A percentile compares a stretch with the other conserved stretches of the same genome.
These are phyloP conservation scores for Nothomitra cinnamomea DNA, from an alignment of 2,329 filamentous ascomycete species.

Conservation along the genomic window DNA sequence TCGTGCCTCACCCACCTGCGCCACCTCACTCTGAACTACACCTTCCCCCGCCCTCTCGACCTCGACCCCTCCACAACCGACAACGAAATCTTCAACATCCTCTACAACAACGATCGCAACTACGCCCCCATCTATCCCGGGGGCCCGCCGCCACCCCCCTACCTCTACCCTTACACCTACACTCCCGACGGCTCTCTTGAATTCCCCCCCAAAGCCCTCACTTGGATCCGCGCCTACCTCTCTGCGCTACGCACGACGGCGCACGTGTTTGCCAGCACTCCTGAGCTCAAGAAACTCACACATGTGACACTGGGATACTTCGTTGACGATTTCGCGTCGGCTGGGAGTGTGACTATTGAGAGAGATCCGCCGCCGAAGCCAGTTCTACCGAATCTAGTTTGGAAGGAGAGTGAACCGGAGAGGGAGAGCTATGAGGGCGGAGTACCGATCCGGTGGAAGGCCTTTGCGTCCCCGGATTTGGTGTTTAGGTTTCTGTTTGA, in stretches of 20 bases:
- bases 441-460: background rate
- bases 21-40: background rate
- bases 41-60: background rate
- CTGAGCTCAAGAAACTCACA: background rate
- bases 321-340: background rate
- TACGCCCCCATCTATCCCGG: background rate
- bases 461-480: background rate
- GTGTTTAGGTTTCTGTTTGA: background rate
- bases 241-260: background rate
- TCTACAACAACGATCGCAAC: background rate
- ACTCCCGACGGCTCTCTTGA: background rate
- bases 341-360: background rate
- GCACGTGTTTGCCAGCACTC: background rate
- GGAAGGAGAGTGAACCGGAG: no score
- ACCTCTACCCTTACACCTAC: background rate
- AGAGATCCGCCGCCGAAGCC: no score
- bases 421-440: background rate
- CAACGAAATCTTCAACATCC: background rate
- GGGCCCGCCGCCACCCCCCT: no score
- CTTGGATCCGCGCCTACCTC: background rate
- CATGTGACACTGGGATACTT: background rate
- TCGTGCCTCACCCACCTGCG: background rate
- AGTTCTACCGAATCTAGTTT: no score
- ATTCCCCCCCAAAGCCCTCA: no score
- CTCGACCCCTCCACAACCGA: background rate